Conservation (phyloP, 163 green algal genomes). For the Smithsoniella earleae region DNA sequence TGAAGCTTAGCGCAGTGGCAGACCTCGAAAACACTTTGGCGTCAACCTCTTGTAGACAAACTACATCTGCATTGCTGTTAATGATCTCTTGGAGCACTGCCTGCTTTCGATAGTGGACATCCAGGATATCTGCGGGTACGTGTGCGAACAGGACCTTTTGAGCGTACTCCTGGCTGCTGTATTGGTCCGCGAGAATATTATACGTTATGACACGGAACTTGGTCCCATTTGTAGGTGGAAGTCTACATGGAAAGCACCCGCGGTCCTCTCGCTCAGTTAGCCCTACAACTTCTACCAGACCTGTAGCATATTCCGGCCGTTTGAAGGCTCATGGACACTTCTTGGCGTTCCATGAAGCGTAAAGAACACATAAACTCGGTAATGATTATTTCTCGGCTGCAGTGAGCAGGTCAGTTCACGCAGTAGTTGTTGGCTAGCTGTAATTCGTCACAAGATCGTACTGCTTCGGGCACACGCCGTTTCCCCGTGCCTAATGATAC, state of each 20-base stretch:
- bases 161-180: constrained; percentile 58
- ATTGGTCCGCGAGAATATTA: constrained; percentile 91
- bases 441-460: too few species aligned
- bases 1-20: too few species aligned
- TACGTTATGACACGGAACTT: constrained; percentile 72
- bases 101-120: constrained; percentile 59
- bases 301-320: too few species aligned
- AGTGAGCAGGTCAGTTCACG: not conserved
- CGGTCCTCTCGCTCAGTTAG: not conserved
- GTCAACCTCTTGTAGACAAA: constrained; percentile 78
- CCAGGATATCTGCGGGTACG: constrained; percentile 42
- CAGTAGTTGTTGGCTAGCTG: not conserved
- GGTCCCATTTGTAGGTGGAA: constrained; percentile 30
- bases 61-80: constrained; percentile 58
- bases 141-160: constrained; percentile 38
- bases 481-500: too few species aligned
- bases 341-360: too few species aligned
- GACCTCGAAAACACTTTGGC: constrained; percentile 58
- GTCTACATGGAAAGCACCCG: constrained; percentile 31
- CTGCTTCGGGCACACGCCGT: too few species aligned
- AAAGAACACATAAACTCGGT: too few species aligned
- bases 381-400: too few species aligned
- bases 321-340: too few species aligned
- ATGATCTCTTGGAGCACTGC: constrained; percentile 70
- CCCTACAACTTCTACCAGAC: not conserved